Conservation (phyloP, 371 early-diverging fungal genomes). For the Rhizopus sp. region DNA sequence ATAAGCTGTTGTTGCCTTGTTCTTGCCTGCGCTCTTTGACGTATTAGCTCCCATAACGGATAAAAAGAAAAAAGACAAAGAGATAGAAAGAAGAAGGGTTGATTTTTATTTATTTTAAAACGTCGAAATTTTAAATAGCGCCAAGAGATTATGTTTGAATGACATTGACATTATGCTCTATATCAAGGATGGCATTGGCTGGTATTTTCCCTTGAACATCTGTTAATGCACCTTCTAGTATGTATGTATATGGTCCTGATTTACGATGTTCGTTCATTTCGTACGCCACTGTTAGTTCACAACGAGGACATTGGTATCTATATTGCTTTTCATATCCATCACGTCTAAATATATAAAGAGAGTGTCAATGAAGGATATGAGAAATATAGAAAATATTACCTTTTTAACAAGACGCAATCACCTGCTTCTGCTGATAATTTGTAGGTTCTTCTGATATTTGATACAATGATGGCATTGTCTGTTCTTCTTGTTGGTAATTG, state of each 20-base stretch:
- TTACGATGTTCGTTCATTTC: slow-evolving; percentile 61
- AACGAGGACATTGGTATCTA: slow-evolving; percentile 64
- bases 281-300: slow-evolving; percentile 59
- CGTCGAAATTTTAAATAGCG: slow-evolving; percentile 6
- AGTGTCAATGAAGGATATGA: no score
- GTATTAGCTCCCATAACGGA: slow-evolving; percentile 25
- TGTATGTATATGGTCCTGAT: slow-evolving; percentile 60
- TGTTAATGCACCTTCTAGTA: slow-evolving; percentile 62
- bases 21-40: slow-evolving; percentile 19
- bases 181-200: slow-evolving; percentile 39
- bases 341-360: slow-evolving; percentile 32
- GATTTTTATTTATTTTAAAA: slow-evolving; percentile 9
- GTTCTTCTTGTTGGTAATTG: slow-evolving; percentile 63
- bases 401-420: slow-evolving; percentile 48
- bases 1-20: slow-evolving; percentile 2
- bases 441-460: slow-evolving; percentile 63
- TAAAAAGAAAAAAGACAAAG: slow-evolving; percentile 5
- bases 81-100: slow-evolving; percentile 1
- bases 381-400: slow-evolving; percentile 24
- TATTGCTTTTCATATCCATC: slow-evolving; percentile 65
- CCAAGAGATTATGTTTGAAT: neutral
- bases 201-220: slow-evolving; percentile 61
- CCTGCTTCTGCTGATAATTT: slow-evolving; percentile 58
- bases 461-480: slow-evolving; percentile 66
- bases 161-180: neutral